These are phyloP conservation scores for Pugionium dolabratum DNA, from an alignment of 345 rosid genomes.

Conservation along the genomic window DNA sequence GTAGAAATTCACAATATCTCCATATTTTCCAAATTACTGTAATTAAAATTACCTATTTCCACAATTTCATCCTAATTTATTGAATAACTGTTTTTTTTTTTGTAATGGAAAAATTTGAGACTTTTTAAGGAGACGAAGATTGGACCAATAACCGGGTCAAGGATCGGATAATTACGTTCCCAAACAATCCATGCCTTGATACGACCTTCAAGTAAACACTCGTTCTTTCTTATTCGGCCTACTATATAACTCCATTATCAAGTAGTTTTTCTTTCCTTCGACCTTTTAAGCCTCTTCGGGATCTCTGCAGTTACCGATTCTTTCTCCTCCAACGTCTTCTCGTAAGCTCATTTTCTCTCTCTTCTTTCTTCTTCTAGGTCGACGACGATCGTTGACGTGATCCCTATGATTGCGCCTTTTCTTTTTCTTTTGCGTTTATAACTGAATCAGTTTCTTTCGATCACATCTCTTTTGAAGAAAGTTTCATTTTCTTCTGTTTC, in stretches of 20 bases:
- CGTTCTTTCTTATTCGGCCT: slow-evolving; percentile 15
- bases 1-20: no score
- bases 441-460: background rate
- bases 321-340: slow-evolving; percentile 1
- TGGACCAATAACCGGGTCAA: background rate
- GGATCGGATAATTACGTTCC: background rate
- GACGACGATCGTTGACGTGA: background rate
- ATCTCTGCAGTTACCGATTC: slow-evolving; percentile 29
- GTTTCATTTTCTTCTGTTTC: background rate
- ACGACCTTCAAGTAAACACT: slow-evolving; percentile 41
- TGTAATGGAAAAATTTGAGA: no score
- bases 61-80: no score
- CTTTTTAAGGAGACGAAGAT: no score
- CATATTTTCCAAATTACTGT: no score
- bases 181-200: slow-evolving; percentile 37
- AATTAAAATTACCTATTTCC: no score
- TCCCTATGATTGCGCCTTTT: no score
- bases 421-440: background rate
- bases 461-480: background rate
- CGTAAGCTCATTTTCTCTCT: background rate
- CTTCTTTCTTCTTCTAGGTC: background rate
- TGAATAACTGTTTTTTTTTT: no score
- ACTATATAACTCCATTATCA: slow-evolving; percentile 35
- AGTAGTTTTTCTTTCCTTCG: background rate
- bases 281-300: slow-evolving; percentile 10